These are phyloP conservation scores for Hordeum pubiflorum DNA, from an alignment of 202 grass and related monocot species.

Conservation along the genomic window DNA sequence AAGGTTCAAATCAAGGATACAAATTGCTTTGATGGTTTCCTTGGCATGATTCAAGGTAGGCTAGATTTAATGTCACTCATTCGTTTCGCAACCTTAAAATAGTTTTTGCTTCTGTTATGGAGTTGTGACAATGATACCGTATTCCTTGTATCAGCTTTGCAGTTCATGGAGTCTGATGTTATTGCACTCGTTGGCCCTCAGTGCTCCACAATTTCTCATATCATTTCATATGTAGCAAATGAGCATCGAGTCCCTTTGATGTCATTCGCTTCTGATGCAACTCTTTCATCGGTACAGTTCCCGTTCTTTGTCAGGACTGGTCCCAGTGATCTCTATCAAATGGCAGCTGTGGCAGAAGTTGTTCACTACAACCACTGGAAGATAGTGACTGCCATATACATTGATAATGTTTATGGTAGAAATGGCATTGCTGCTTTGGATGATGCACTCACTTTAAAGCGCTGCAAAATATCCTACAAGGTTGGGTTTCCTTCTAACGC, in stretches of 20 bases:
- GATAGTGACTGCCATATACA: slow-evolving; percentile 68
- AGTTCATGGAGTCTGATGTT: slow-evolving; percentile 83
- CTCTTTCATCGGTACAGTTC: slow-evolving; percentile 69
- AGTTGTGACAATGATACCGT: slow-evolving; percentile 4
- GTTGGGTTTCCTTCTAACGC: slow-evolving; percentile 38
- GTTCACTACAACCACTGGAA: slow-evolving; percentile 81
- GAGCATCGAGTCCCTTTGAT: slow-evolving; percentile 81
- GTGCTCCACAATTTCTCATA: slow-evolving; percentile 72
- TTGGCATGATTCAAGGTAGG: slow-evolving; percentile 80
- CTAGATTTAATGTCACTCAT: neutral
- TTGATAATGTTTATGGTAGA: slow-evolving; percentile 86
- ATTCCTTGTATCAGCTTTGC: slow-evolving; percentile 47
- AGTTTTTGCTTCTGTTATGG: neutral
- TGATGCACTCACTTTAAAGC: slow-evolving; percentile 53
- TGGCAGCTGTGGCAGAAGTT: slow-evolving; percentile 69
- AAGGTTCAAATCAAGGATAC: slow-evolving; percentile 44
- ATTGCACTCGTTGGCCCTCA: slow-evolving; percentile 83
- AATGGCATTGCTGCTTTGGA: slow-evolving; percentile 86
- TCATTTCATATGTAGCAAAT: slow-evolving; percentile 66
- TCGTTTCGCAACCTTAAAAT: neutral
- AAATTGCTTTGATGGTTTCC: slow-evolving; percentile 74
- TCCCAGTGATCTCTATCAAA: slow-evolving; percentile 76
- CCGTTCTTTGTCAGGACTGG: slow-evolving; percentile 77
- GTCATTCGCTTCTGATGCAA: slow-evolving; percentile 80
- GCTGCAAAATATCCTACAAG: slow-evolving; percentile 72